Conservation (phyloP, 106 monocot genomes). For the Dioscorea dumetorum region DNA sequence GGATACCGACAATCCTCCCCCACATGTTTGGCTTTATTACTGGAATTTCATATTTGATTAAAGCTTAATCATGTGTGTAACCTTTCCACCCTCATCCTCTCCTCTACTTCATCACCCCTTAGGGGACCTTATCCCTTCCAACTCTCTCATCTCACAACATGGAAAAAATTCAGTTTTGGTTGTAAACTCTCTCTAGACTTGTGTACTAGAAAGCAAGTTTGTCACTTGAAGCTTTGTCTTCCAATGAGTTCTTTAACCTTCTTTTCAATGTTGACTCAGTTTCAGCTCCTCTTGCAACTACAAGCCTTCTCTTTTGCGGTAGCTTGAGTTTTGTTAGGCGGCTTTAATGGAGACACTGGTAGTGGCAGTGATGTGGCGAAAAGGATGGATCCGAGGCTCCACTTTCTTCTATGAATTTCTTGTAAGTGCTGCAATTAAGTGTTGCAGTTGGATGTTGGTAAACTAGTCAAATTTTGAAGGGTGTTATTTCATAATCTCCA, state of each 20-base stretch:
- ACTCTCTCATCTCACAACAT: neutral
- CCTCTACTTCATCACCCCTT: neutral
- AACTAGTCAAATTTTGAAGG: too few relatives aligned
- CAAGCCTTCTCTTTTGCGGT: slow-evolving; percentile 21
- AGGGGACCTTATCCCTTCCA: too few relatives aligned
- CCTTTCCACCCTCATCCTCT: neutral
- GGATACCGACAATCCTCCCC: too few relatives aligned
- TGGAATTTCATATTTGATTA: too few relatives aligned
- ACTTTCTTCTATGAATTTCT: too few relatives aligned
- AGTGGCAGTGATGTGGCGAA: too few relatives aligned
- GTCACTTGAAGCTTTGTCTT: slow-evolving; percentile 30
- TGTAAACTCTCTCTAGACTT: slow-evolving; percentile 11
- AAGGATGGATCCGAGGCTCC: neutral
- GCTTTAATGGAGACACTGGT: neutral
- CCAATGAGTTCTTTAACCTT: slow-evolving; percentile 22
- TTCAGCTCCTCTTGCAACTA: slow-evolving; percentile 15
- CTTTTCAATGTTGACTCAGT: slow-evolving; percentile 46
- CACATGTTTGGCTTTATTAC: too few relatives aligned
- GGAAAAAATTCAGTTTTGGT: slow-evolving; percentile 28
- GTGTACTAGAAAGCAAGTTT: slow-evolving; percentile 7
- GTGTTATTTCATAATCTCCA: too few relatives aligned
- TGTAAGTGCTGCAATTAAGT: too few relatives aligned
- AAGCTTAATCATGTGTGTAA: slow-evolving; percentile 32
- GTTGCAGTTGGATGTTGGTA: too few relatives aligned
- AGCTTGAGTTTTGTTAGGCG: neutral